Conservation (phyloP, 257 asterid genomes). For the Solanum ahanhuiri region DNA sequence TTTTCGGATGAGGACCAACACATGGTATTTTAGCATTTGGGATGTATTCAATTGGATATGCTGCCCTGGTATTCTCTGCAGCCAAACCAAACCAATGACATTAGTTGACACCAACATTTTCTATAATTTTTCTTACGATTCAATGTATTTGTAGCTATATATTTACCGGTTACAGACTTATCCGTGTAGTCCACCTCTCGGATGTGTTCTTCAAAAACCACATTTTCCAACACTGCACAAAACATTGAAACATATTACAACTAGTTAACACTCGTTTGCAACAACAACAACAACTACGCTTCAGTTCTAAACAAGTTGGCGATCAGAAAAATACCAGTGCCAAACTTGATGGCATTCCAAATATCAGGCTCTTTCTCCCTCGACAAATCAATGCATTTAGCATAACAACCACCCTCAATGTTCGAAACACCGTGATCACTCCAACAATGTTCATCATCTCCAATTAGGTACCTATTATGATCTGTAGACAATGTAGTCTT, state of each 20-base stretch:
- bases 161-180: conserved; percentile 77
- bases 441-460: conserved; percentile 99
- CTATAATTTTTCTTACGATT: background rate
- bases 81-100: background rate
- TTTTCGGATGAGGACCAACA: conserved; percentile 89
- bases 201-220: conserved; percentile 85
- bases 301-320: background rate
- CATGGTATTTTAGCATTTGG: conserved; percentile 90
- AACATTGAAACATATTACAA: background rate
- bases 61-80: conserved; percentile 88
- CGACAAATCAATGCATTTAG: conserved; percentile 76
- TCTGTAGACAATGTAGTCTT: conserved; percentile 88
- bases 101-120: background rate
- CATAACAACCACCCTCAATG: conserved; percentile 95
- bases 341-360: conserved; percentile 93
- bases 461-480: conserved; percentile 68
- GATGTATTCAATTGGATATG: conserved; percentile 85
- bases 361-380: conserved; percentile 97
- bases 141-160: background rate
- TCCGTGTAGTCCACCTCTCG: conserved; percentile 78
- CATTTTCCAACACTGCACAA: conserved; percentile 65
- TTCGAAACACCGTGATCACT: conserved; percentile 82
- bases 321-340: conserved; percentile 38
- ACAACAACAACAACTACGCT: too few relatives aligned
- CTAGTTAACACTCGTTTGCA: too few relatives aligned